Evolutionary conservation across 163 green algal species (phyloP).

Genomic region (Picocystis sp.): DNA sequence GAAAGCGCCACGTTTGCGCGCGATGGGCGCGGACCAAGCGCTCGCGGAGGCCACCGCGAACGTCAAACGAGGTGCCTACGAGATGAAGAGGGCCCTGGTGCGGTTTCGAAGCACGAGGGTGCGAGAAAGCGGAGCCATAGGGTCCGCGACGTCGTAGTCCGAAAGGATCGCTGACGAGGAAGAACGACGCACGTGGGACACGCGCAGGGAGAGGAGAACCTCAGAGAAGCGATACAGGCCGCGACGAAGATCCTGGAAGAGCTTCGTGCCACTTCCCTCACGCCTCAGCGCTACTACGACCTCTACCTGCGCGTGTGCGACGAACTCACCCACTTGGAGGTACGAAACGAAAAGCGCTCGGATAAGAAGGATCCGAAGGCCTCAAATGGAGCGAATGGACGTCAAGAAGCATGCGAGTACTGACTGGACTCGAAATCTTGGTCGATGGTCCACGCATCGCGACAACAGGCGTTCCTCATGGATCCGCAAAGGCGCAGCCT

Average conservation of each 20-base stretch:
- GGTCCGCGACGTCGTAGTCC: neutral
- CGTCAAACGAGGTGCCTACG: constrained; percentile 65
- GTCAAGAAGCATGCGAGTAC: too few relatives aligned
- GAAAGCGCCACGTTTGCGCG: too few relatives aligned
- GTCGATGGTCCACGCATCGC: too few relatives aligned
- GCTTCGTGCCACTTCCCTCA: constrained; percentile 68
- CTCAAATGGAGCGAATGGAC: too few relatives aligned
- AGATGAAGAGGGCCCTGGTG: constrained; percentile 59
- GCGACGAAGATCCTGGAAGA: constrained; percentile 77
- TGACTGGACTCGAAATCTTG: too few relatives aligned
- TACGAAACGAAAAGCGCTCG: constrained; percentile 4
- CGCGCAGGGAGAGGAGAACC: constrained; percentile 74
- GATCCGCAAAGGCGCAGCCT: constrained; percentile 55
- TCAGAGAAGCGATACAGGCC: constrained; percentile 80
- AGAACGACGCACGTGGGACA: neutral
- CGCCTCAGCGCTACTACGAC: constrained; percentile 92
- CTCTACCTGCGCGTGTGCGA: constrained; percentile 83
- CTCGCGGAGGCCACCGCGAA: constrained; percentile 46
- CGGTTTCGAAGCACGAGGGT: neutral
- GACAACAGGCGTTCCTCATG: constrained; percentile 42
- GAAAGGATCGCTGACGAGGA: constrained; percentile 5
- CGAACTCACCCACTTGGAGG: constrained; percentile 67
- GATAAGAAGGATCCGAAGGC: too few relatives aligned
- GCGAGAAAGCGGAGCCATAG: neutral
- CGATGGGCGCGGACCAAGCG: neutral